Conservation (phyloP, 352 stramenopile genomes). For the Proteromonas lacertae region DNA sequence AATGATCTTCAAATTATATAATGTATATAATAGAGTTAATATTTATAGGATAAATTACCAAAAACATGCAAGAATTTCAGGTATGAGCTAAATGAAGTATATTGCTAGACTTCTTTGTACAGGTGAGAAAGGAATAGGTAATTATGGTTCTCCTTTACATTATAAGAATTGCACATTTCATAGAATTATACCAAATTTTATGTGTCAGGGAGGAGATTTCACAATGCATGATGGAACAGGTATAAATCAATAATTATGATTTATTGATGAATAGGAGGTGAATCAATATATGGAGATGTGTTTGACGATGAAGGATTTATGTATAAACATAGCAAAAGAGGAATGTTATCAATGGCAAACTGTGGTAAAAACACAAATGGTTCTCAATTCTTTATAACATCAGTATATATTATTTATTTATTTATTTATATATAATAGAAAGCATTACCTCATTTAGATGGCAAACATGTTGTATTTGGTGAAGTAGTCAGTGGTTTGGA, state of each 20-base stretch:
- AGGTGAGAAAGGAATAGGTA: conserved; percentile 54
- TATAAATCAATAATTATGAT: too few relatives aligned
- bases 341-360: conserved; percentile 86
- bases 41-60: too few relatives aligned
- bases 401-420: conserved; percentile 64
- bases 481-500: conserved; percentile 1
- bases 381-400: conserved; percentile 96
- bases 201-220: conserved; percentile 80
- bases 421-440: conserved; percentile 96
- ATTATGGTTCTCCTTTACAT: conserved; percentile 33
- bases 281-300: conserved; percentile 60
- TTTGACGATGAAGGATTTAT: conserved; percentile 86
- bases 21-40: too few relatives aligned
- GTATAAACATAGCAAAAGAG: conserved; percentile 34
- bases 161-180: conserved; percentile 92
- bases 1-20: too few relatives aligned
- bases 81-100: too few relatives aligned
- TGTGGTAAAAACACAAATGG: conserved; percentile 71
- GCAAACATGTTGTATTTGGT: too few relatives aligned
- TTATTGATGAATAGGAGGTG: too few relatives aligned
- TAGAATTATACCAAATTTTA: conserved; percentile 81
- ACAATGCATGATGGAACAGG: conserved; percentile 56
- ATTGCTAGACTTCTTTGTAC: too few relatives aligned
- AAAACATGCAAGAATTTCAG: too few relatives aligned
- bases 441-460: conserved; percentile 69